phyloP scores from a whole-genome alignment of 768 basidiomycete species.

The Podaxis sp. region DNA sequence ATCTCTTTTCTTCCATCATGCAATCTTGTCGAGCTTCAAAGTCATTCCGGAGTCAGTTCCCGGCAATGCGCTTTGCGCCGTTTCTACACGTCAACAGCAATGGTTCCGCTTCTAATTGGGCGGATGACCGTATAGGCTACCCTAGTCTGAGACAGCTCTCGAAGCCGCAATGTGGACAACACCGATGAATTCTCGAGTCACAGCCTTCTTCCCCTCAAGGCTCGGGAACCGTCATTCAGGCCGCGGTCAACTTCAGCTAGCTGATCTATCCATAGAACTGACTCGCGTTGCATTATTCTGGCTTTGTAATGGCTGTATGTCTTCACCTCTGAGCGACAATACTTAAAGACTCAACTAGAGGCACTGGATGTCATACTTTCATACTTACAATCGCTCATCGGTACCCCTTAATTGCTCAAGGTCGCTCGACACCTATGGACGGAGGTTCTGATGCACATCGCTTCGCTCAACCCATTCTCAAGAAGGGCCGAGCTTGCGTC shows the following conservation, averaged over 20 bases:
- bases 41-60: no score
- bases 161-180: not conserved
- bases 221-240: not conserved
- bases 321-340: not conserved
- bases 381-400: not conserved
- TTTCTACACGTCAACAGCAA: not conserved
- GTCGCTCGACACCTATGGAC: not conserved
- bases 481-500: slow-evolving; percentile 14
- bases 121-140: not conserved
- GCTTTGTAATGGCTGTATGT: not conserved
- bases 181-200: slow-evolving; percentile 2
- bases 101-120: not conserved
- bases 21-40: no score
- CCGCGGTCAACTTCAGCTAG: not conserved
- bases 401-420: not conserved
- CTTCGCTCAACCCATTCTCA: slow-evolving; percentile 6
- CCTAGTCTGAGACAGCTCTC: not conserved
- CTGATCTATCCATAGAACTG: not conserved
- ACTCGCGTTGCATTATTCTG: not conserved
- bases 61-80: no score
- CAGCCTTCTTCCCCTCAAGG: not conserved
- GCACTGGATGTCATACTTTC: not conserved
- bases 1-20: no score
- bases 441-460: not conserved
- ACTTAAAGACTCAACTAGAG: not conserved